Evolutionary conservation across 495 filamentous ascomycete species (phyloP).

Genomic region (Physcia stellaris): DNA sequence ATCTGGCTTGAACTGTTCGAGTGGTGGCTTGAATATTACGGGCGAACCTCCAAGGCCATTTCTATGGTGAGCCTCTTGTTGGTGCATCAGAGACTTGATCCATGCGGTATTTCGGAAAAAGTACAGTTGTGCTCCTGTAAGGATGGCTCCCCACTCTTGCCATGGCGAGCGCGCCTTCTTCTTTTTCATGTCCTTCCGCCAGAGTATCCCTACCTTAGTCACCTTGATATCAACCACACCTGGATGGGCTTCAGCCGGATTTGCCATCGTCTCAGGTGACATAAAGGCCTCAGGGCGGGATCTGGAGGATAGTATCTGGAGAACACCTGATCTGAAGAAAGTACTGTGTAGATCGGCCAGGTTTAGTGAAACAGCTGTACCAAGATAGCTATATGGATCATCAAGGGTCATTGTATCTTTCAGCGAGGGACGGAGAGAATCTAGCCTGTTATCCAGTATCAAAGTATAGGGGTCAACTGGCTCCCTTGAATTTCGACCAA

Average conservation of each 20-base stretch:
- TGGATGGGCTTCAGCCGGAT: slow-evolving; percentile 76
- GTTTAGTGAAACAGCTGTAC: slow-evolving; percentile 59
- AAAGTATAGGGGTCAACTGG: slow-evolving; percentile 91
- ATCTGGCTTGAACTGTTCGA: slow-evolving; percentile 87
- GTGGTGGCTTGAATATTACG: slow-evolving; percentile 75
- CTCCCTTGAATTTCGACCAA: slow-evolving; percentile 54
- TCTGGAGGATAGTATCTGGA: slow-evolving; percentile 87
- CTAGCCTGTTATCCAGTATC: slow-evolving; percentile 78
- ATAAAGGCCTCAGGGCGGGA: slow-evolving; percentile 93
- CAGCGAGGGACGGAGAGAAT: slow-evolving; percentile 65
- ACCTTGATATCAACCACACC: slow-evolving; percentile 96
- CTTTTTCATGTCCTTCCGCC: slow-evolving; percentile 90
- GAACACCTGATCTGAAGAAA: slow-evolving; percentile 76
- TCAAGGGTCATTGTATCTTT: slow-evolving; percentile 87
- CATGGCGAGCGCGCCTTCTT: slow-evolving; percentile 91
- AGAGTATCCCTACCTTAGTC: slow-evolving; percentile 88
- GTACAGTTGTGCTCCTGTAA: slow-evolving; percentile 90
- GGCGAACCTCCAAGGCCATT: slow-evolving; percentile 50
- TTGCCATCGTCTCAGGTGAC: slow-evolving; percentile 65
- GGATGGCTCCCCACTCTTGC: slow-evolving; percentile 95
- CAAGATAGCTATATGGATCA: slow-evolving; percentile 80
- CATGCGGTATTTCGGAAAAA: slow-evolving; percentile 88
- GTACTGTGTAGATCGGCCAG: slow-evolving; percentile 66
- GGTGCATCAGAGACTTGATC: slow-evolving; percentile 82
- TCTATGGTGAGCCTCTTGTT: slow-evolving; percentile 68